phyloP scores from a whole-genome alignment of 148 eudicot genomes.

The Silene conica region DNA sequence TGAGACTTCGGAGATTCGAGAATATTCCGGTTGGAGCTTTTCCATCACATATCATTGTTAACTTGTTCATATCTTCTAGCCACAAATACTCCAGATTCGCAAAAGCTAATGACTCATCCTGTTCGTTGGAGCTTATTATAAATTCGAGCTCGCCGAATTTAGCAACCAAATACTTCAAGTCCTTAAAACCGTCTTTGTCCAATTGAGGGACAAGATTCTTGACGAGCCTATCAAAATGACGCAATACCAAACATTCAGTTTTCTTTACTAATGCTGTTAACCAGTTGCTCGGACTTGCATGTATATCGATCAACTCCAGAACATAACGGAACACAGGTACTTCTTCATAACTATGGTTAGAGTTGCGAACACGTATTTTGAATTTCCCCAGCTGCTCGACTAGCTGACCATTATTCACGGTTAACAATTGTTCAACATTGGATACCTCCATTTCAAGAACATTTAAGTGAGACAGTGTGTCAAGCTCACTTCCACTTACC shows the following conservation, averaged over 20 bases:
- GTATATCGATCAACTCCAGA: not conserved
- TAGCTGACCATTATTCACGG: not conserved
- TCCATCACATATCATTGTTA: not conserved
- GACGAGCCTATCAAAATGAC: not conserved
- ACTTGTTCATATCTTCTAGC: not conserved
- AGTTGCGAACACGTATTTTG: not conserved
- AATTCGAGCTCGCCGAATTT: not conserved
- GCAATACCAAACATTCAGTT: not conserved
- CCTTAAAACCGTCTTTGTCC: not conserved
- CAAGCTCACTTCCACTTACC: slow-evolving; percentile 13
- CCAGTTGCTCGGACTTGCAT: not conserved
- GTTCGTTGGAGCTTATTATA: not conserved
- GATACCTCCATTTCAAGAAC: slow-evolving; percentile 18
- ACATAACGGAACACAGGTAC: not conserved
- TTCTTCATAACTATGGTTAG: not conserved
- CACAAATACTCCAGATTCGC: not conserved
- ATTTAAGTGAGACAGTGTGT: slow-evolving; percentile 5
- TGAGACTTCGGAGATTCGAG: not conserved
- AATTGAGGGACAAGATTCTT: not conserved
- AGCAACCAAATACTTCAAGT: not conserved
- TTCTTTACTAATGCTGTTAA: not conserved
- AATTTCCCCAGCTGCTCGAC: slow-evolving; percentile 3
- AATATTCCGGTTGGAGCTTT: not conserved
- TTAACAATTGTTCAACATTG: not conserved
- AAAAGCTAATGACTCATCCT: not conserved